phyloP scores from a whole-genome alignment of 2,329 filamentous ascomycete species.

The Pseudogymnoascus sp. region DNA sequence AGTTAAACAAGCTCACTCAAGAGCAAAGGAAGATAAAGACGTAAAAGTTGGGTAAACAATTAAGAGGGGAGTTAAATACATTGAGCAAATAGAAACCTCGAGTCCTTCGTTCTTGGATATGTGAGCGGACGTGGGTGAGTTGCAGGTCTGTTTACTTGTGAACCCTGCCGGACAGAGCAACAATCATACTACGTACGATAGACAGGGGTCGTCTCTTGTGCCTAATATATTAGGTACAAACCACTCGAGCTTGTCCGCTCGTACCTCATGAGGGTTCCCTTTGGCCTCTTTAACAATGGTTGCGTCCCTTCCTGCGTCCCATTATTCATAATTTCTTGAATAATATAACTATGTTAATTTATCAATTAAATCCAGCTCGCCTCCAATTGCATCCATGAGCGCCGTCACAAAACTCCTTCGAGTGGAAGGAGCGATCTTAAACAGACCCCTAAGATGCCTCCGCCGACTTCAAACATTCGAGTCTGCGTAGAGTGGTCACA shows the following conservation, averaged over 20 bases:
- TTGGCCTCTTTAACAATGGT: background rate
- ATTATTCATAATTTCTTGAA: background rate
- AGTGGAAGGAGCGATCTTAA: slow-evolving; percentile 23
- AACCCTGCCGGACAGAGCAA: background rate
- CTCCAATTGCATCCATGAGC: slow-evolving; percentile 27
- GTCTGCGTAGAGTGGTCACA: slow-evolving; percentile 95
- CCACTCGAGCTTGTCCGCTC: background rate
- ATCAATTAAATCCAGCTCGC: slow-evolving; percentile 5
- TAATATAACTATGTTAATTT: slow-evolving; percentile 11
- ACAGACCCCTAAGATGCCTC: slow-evolving; percentile 26
- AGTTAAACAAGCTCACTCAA: background rate
- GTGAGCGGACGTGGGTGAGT: background rate
- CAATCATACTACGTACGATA: slow-evolving; percentile 9
- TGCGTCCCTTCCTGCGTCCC: background rate
- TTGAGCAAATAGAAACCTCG: background rate
- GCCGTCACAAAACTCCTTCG: slow-evolving; percentile 25
- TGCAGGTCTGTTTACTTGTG: slow-evolving; percentile 10
- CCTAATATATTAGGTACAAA: slow-evolving; percentile 1
- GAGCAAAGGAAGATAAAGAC: background rate
- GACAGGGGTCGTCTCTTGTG: background rate
- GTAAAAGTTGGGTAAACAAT: background rate
- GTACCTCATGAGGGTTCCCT: background rate
- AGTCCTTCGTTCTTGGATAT: background rate
- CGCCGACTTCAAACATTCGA: slow-evolving; percentile 68
- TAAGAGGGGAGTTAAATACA: background rate